phyloP scores from a whole-genome alignment of 1,139 yeast genomes.

The Sporopachydermia cereana region DNA sequence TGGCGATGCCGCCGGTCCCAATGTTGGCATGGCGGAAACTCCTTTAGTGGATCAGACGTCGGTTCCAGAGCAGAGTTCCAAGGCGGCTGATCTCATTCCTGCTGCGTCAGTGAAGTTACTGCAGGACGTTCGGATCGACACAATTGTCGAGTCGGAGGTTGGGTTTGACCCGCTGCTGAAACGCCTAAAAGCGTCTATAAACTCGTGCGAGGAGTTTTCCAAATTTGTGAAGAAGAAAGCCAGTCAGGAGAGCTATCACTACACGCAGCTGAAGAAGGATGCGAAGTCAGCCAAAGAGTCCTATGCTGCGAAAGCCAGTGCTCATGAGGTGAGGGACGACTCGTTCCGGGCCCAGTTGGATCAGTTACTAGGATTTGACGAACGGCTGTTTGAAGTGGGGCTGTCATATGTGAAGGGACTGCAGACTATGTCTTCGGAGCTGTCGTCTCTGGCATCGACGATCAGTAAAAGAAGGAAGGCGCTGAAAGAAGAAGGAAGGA shows the following conservation, averaged over 20 bases:
- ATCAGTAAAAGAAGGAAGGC: slow-evolving; percentile 62
- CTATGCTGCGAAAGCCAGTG: slow-evolving; percentile 32
- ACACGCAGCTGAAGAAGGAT: slow-evolving; percentile 59
- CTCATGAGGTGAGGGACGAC: slow-evolving; percentile 45
- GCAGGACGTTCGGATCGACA: slow-evolving; percentile 3
- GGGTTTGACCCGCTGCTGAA: slow-evolving; percentile 53
- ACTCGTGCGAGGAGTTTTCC: slow-evolving; percentile 76
- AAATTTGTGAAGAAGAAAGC: slow-evolving; percentile 72
- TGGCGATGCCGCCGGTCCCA: too few species aligned
- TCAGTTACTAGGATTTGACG: slow-evolving; percentile 65
- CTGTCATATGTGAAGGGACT: slow-evolving; percentile 68
- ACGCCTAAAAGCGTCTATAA: slow-evolving; percentile 67
- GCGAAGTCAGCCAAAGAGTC: slow-evolving; percentile 36
- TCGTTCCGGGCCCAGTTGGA: slow-evolving; percentile 60
- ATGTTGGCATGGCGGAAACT: too few species aligned
- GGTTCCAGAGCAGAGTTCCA: not conserved
- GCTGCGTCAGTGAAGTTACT: not conserved
- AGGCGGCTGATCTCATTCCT: slow-evolving; percentile 1
- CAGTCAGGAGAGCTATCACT: slow-evolving; percentile 67
- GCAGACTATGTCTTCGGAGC: slow-evolving; percentile 77
- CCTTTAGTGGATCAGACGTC: too few species aligned
- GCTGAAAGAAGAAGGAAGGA: slow-evolving; percentile 69
- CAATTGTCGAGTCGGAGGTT: slow-evolving; percentile 8
- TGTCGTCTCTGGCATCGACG: slow-evolving; percentile 58
- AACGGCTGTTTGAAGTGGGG: slow-evolving; percentile 60